phyloP scores from a whole-genome alignment of 768 basidiomycete genomes.

The Glaciozyma martinii region DNA sequence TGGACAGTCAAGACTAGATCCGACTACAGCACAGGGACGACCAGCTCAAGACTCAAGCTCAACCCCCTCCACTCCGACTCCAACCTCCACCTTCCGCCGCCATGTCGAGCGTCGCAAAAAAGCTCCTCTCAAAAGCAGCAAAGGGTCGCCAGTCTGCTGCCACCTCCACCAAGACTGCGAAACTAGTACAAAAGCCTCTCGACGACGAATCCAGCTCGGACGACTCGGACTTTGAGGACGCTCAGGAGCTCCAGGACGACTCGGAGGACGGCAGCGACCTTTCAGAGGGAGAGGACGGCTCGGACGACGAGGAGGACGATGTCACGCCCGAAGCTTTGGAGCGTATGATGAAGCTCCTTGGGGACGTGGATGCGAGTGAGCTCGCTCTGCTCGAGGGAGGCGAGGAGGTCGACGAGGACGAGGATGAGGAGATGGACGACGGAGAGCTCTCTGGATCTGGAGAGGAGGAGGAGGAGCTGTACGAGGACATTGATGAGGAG shows the following conservation, averaged over 20 bases:
- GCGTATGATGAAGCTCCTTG: slow-evolving; percentile 34
- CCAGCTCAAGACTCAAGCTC: not conserved
- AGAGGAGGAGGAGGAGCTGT: slow-evolving; percentile 35
- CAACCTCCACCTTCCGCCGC: not conserved
- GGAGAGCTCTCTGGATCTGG: slow-evolving; percentile 34
- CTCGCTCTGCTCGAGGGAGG: slow-evolving; percentile 15
- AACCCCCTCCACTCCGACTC: not conserved
- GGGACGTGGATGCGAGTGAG: slow-evolving; percentile 18
- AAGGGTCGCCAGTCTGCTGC: not conserved
- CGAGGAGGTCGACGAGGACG: slow-evolving; percentile 18
- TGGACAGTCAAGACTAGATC: not conserved
- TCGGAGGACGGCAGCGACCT: slow-evolving; percentile 7
- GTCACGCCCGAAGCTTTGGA: slow-evolving; percentile 47
- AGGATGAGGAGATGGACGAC: slow-evolving; percentile 36
- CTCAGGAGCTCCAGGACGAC: not conserved
- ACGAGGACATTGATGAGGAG: slow-evolving; percentile 37
- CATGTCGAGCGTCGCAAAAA: not conserved
- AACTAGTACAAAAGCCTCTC: not conserved
- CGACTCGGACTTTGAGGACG: slow-evolving; percentile 1
- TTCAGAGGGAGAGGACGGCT: not conserved
- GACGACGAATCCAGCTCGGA: slow-evolving; percentile 14
- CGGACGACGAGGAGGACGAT: slow-evolving; percentile 48
- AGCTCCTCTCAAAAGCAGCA: not conserved
- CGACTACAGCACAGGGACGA: not conserved
- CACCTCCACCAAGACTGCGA: not conserved